A percentile compares a stretch with the other conserved stretches of the same genome.
These are phyloP conservation scores for Coprinellus aureogranulatus DNA, from an alignment of 768 basidiomycete species.

Conservation along the genomic window DNA sequence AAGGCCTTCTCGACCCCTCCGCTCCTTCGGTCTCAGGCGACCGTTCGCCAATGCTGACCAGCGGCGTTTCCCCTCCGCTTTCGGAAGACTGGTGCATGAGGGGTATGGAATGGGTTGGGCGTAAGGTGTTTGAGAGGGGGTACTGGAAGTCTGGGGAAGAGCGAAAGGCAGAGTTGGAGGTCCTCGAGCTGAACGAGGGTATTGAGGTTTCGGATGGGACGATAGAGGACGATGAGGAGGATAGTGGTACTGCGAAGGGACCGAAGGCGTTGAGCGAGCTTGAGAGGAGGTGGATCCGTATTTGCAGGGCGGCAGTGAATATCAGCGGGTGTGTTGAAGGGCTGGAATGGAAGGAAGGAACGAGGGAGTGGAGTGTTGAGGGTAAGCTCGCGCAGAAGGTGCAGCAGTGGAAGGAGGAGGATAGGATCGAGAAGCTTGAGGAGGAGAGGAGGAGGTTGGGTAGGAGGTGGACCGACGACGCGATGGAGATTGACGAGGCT, in stretches of 20 bases:
- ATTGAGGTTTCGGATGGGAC: conserved; percentile 67
- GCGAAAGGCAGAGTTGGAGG: conserved; percentile 69
- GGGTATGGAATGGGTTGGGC: conserved; percentile 95
- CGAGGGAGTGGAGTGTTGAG: conserved; percentile 60
- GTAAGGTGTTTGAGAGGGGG: conserved; percentile 87
- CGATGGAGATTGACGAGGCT: conserved; percentile 71
- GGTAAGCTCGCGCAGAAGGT: conserved; percentile 70
- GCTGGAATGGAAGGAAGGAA: conserved; percentile 61
- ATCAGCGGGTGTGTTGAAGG: conserved; percentile 74
- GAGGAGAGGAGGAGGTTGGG: conserved; percentile 66
- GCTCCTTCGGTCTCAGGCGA: conserved; percentile 32
- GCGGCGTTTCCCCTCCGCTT: conserved; percentile 66
- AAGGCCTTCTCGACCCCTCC: conserved; percentile 35
- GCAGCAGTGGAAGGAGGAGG: conserved; percentile 66
- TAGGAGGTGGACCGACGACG: conserved; percentile 61
- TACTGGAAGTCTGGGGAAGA: conserved; percentile 87
- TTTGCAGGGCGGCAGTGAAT: conserved; percentile 66
- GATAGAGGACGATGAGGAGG: conserved; percentile 75
- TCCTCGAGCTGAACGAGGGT: conserved; percentile 61
- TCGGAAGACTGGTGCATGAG: conserved; percentile 95
- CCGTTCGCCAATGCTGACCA: conserved; percentile 67
- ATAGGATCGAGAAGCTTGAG: conserved; percentile 60
- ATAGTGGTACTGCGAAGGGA: conserved; percentile 21
- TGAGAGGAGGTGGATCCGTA: conserved; percentile 69
- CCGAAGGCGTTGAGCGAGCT: conserved; percentile 35